Evolutionary conservation across 1,284 basidiomycete species (phyloP).

Genomic region (Melampsora larici-populina): DNA sequence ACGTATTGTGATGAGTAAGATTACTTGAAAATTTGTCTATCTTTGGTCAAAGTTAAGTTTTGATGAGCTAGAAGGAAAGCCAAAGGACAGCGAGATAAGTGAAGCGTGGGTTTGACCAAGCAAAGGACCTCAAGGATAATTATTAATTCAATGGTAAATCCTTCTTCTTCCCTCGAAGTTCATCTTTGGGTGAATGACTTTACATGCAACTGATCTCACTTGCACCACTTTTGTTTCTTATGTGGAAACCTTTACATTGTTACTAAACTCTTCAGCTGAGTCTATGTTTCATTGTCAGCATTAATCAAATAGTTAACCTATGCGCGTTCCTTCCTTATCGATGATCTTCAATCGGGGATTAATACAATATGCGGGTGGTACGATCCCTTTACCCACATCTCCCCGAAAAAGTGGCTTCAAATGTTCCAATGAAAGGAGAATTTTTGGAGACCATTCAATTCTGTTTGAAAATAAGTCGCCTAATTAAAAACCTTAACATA

Average conservation of each 20-base stretch:
- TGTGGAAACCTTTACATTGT: neutral
- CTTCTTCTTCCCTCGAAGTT: conserved; percentile 1
- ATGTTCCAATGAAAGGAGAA: neutral
- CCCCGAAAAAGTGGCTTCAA: neutral
- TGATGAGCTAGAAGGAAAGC: conserved; percentile 4
- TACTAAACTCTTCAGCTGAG: neutral
- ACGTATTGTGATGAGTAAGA: neutral
- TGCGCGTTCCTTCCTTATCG: neutral
- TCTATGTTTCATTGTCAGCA: neutral
- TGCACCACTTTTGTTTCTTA: neutral
- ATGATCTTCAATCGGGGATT: neutral
- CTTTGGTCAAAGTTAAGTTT: neutral
- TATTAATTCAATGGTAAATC: neutral
- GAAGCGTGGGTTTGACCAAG: neutral
- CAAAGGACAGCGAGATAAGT: neutral
- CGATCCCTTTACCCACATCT: neutral
- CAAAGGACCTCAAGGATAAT: neutral
- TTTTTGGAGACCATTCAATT: neutral
- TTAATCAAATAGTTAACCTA: neutral
- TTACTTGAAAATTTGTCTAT: conserved; percentile 5
- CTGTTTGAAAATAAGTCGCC: neutral
- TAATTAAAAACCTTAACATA: neutral
- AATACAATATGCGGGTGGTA: conserved; percentile 2
- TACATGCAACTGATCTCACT: neutral
- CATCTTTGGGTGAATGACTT: neutral